Evolutionary conservation across 768 basidiomycete genomes (phyloP), one percentile per base, ranked within the genome.

Genomic region (Pleurotus salmoneostramineus): DNA sequence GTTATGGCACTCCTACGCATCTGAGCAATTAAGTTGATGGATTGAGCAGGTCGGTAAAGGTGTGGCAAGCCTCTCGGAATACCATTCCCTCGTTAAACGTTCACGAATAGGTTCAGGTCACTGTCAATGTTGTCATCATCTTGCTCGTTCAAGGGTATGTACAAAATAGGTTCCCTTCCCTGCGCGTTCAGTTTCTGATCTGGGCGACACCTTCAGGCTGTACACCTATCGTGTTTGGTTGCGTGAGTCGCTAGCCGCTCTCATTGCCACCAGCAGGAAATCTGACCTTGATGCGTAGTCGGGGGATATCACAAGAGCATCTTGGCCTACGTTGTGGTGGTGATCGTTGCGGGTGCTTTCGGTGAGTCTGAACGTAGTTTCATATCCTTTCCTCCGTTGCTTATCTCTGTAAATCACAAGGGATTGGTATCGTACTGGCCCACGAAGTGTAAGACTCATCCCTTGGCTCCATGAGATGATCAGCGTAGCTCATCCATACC

Each of bases 71-170:
- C 47, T 31, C 5, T 6, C 21, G 11, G 21, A 31, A 5, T 31
- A 49, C 6, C 12, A 21, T 31, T 49, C 7, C 6, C 47, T 33
- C 32, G 33, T 27, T 49, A 27, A 42, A 17, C 36, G 33, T 27
- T 14, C 15, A 40, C 36, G 3, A 8, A 21, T 27, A 54, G 52
- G 35, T 54, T 17, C 62, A 69, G 68, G 59, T 66, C 64, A 62
- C 63, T 14, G 57, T 68, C 8, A 69, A 67, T 55, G 70, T 67
- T 44, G 55, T 66, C 1, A 68, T 69, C 15, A 59, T 70, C 34
- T 55, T 66, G 47, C n/a, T 62, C 12, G 69, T 71, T 32, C 69
- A 70, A 64, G 68, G 60, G 63, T 64, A 56, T 33, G 57, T 50
- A 21, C 49, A 45, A 8, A 50, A 17, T 32, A 7, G 33, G 48